phyloP scores from a whole-genome alignment of 1,284 basidiomycete genomes.

The Melampsora americana region DNA sequence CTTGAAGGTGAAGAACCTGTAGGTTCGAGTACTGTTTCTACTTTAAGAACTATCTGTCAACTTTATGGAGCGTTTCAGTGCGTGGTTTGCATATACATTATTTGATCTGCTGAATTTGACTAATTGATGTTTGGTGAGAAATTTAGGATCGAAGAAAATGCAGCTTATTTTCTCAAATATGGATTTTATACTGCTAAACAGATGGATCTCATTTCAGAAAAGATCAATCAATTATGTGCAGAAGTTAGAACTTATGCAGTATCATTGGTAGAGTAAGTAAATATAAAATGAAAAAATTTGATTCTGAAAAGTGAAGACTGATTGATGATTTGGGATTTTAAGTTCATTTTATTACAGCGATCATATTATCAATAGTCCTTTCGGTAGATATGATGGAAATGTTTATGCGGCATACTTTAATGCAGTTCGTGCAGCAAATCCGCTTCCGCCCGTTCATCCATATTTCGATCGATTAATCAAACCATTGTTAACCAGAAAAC shows the following conservation, averaged over 20 bases:
- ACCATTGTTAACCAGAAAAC: conserved; percentile 58
- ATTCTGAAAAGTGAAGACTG: background rate
- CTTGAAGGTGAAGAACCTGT: conserved; percentile 44
- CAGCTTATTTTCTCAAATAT: conserved; percentile 37
- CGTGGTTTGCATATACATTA: background rate
- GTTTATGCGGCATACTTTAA: conserved; percentile 59
- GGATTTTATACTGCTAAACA: conserved; percentile 56
- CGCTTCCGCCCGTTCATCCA: conserved; percentile 56
- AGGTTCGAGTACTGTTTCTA: conserved; percentile 1
- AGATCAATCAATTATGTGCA: conserved; percentile 58
- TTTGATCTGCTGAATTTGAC: background rate
- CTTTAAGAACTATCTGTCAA: conserved; percentile 29
- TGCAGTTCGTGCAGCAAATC: conserved; percentile 54
- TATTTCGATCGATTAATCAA: conserved; percentile 61
- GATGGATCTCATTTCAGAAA: conserved; percentile 57
- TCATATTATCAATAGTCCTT: conserved; percentile 62
- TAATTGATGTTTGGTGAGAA: background rate
- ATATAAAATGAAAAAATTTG: background rate
- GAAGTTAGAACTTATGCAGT: conserved; percentile 57
- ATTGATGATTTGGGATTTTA: conserved; percentile 48
- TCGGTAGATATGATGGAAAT: conserved; percentile 59
- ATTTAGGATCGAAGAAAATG: conserved; percentile 39
- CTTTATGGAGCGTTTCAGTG: conserved; percentile 41
- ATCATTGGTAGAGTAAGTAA: conserved; percentile 25
- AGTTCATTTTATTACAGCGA: conserved; percentile 61